Percentiles rank a stretch among this genome's conserved stretches.
phyloP scores from a whole-genome alignment of 768 basidiomycete genomes.

The Imleria badia region DNA sequence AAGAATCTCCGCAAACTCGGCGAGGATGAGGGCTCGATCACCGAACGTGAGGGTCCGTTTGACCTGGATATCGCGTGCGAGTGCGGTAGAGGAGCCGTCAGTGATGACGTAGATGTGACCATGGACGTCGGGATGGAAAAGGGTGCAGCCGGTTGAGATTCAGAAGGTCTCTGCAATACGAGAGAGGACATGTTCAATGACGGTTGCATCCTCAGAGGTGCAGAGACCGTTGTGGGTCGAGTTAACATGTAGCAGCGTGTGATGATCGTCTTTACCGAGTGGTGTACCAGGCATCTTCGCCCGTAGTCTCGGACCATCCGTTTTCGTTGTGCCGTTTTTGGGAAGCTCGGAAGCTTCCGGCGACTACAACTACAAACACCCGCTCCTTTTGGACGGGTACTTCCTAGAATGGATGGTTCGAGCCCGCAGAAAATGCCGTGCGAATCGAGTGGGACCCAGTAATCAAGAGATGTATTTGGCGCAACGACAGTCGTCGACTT shows the following conservation, averaged over 20 bases:
- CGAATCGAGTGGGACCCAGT: not conserved
- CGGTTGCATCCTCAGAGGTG: not conserved
- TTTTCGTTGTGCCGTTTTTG: no score
- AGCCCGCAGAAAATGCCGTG: not conserved
- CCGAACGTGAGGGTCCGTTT: slow-evolving; percentile 9
- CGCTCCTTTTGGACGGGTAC: no score
- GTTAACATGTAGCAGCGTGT: slow-evolving; percentile 9
- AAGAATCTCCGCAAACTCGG: slow-evolving; percentile 3
- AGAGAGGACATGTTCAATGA: slow-evolving; percentile 19
- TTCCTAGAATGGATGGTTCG: no score
- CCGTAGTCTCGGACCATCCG: no score
- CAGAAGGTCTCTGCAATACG: not conserved
- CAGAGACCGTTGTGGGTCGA: not conserved
- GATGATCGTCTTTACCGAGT: not conserved
- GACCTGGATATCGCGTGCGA: slow-evolving; percentile 1
- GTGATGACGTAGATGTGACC: slow-evolving; percentile 5
- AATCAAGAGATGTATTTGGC: not conserved
- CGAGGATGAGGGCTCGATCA: not conserved
- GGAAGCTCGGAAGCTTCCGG: no score
- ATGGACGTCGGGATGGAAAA: slow-evolving; percentile 13
- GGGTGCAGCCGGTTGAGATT: not conserved
- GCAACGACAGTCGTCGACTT: not conserved
- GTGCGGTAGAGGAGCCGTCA: not conserved
- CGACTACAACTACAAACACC: no score
- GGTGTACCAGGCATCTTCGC: not conserved